A percentile compares a stretch with the other conserved stretches of the same genome.
phyloP scores from a whole-genome alignment of 352 stramenopile genomes.

The Pythium monospermum region DNA sequence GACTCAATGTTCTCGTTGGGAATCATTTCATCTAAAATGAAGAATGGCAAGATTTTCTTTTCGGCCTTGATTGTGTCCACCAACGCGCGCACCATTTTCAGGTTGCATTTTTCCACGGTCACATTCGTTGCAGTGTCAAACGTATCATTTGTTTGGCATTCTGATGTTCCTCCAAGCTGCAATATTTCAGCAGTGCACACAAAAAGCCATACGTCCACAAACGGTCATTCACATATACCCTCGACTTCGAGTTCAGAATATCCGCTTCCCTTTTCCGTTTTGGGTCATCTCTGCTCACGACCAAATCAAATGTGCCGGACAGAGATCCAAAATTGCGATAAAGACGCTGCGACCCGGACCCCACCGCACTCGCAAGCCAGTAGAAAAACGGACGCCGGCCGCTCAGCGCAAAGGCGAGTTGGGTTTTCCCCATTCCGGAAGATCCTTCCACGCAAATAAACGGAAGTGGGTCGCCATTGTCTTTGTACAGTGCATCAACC shows the following conservation, averaged over 20 bases:
- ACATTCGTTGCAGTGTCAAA: no score
- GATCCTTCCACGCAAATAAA: slow-evolving; percentile 23
- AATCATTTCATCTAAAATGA: not conserved
- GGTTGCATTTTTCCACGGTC: no score
- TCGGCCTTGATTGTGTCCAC: not conserved
- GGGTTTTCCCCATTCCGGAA: slow-evolving; percentile 21
- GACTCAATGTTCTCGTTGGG: not conserved
- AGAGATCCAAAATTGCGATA: not conserved
- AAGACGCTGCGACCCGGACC: not conserved
- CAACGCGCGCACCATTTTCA: not conserved
- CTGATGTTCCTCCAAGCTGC: not conserved
- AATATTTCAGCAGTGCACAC: not conserved
- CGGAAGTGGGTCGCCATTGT: not conserved
- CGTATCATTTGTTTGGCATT: no score
- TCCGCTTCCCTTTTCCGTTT: no score
- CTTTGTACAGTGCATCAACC: not conserved
- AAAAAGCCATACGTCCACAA: not conserved
- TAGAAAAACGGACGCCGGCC: slow-evolving; percentile 17
- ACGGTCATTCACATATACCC: not conserved
- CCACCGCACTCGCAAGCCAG: slow-evolving; percentile 11
- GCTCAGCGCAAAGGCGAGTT: slow-evolving; percentile 20
- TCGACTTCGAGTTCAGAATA: not conserved
- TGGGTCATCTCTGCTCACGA: not conserved
- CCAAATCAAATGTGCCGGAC: not conserved
- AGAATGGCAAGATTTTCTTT: not conserved